phyloP scores from a whole-genome alignment of 371 early-diverging fungal species.

The Thermomucor indicae-seudaticae region DNA sequence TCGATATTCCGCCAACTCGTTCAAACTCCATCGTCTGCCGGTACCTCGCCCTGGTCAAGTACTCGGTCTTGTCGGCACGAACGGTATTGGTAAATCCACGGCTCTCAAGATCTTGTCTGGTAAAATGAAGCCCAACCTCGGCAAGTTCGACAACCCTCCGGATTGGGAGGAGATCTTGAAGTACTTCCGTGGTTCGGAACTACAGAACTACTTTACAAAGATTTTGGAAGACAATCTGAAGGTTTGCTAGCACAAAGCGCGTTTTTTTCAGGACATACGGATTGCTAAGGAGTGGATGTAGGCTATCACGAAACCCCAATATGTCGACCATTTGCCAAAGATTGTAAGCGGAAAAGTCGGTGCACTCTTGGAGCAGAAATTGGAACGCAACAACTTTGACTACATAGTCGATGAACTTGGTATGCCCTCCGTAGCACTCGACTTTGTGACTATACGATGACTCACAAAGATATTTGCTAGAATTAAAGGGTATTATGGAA shows the following conservation, averaged over 20 bases:
- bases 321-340: conserved; percentile 95
- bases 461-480: conserved; percentile 26
- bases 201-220: conserved; percentile 99
- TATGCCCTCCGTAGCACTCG: conserved; percentile 16
- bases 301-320: conserved; percentile 98
- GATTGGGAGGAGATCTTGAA: conserved; percentile 97
- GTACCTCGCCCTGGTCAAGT: conserved; percentile 98
- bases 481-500: conserved; percentile 81
- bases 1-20: conserved; percentile 98
- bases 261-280: neutral
- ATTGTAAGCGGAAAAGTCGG: conserved; percentile 84
- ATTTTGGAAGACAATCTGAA: conserved; percentile 95
- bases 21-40: conserved; percentile 99
- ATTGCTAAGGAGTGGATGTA: neutral
- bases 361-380: conserved; percentile 71
- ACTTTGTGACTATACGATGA: neutral
- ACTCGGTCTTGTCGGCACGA: conserved; percentile 98
- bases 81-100: conserved; percentile 99
- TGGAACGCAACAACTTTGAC: conserved; percentile 71
- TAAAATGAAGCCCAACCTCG: conserved; percentile 98
- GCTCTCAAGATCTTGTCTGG: conserved; percentile 98
- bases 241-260: conserved; percentile 19
- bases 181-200: conserved; percentile 98
- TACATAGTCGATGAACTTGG: conserved; percentile 73
- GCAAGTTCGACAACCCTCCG: conserved; percentile 83